These are phyloP conservation scores for Elasticomyces elasticus DNA, from an alignment of 495 filamentous ascomycete genomes.

Conservation along the genomic window DNA sequence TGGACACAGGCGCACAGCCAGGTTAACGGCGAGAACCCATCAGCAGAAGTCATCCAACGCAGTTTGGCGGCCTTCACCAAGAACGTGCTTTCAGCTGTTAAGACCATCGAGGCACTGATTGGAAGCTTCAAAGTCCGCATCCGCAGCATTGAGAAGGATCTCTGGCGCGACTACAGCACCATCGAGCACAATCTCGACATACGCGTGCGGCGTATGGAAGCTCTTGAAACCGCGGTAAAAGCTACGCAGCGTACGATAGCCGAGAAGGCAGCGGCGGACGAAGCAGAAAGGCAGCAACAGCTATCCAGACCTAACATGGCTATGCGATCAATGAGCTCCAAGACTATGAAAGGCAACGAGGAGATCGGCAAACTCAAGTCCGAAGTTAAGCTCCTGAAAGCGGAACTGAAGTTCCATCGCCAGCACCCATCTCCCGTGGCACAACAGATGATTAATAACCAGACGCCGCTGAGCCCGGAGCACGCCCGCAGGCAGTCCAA, in stretches of 20 bases:
- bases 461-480: constrained; percentile 2
- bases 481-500: constrained; percentile 8
- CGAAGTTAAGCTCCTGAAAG: constrained; percentile 72
- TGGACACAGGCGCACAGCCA: constrained; percentile 86
- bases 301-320: constrained; percentile 10
- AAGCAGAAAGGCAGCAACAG: constrained; percentile 2
- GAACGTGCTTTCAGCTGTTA: constrained; percentile 77
- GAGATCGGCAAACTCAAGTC: constrained; percentile 63
- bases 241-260: constrained; percentile 18
- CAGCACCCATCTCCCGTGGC: constrained; percentile 32
- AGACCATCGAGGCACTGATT: constrained; percentile 74
- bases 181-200: constrained; percentile 71
- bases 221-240: constrained; percentile 61
- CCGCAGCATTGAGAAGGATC: constrained; percentile 71
- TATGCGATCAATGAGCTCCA: constrained; percentile 27
- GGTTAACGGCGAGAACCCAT: constrained; percentile 76
- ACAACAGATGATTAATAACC: constrained; percentile 24
- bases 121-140: constrained; percentile 71
- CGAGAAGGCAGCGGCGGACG: constrained; percentile 1
- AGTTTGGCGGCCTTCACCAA: constrained; percentile 75
- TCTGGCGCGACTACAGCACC: constrained; percentile 81
- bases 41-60: constrained; percentile 65
- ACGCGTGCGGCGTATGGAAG: constrained; percentile 77
- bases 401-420: constrained; percentile 66
- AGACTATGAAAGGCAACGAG: constrained; percentile 28